These are phyloP conservation scores for Erodium texanum DNA, from an alignment of 441 rosid species.

Conservation along the genomic window DNA sequence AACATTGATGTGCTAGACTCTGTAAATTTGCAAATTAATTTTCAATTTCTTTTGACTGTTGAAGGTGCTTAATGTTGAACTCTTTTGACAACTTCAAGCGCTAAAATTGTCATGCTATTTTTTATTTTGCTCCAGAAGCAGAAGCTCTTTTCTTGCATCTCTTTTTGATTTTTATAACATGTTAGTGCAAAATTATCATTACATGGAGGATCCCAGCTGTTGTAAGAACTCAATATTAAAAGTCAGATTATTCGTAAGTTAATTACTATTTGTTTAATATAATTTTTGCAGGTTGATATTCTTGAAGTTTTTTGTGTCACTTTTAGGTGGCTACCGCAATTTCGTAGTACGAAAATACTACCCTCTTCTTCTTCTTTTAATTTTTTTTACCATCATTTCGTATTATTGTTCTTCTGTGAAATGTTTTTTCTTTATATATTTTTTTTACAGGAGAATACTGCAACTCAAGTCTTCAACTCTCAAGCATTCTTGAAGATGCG, in stretches of 20 bases:
- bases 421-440: not conserved
- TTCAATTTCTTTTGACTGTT: not conserved
- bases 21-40: not conserved
- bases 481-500: constrained; percentile 93
- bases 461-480: constrained; percentile 56
- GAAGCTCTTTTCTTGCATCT: constrained; percentile 5
- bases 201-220: not conserved
- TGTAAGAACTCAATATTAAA: not conserved
- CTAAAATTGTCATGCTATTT: not conserved
- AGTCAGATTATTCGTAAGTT: not conserved
- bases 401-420: constrained; percentile 7
- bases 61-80: not conserved
- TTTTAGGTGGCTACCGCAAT: constrained; percentile 88
- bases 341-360: constrained; percentile 55
- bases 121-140: not conserved
- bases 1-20: not conserved
- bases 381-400: constrained; percentile 1
- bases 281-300: constrained; percentile 54
- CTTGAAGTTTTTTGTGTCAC: constrained; percentile 86
- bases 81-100: not conserved
- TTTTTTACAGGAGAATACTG: constrained; percentile 58
- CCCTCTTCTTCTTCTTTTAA: constrained; percentile 10
- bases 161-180: constrained; percentile 2
- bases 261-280: not conserved
- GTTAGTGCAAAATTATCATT: constrained; percentile 2